Percentiles rank a stretch among this genome's conserved stretches.
Evolutionary conservation across 2,329 filamentous ascomycete species (phyloP).

Genomic region (Phoma sp.): DNA sequence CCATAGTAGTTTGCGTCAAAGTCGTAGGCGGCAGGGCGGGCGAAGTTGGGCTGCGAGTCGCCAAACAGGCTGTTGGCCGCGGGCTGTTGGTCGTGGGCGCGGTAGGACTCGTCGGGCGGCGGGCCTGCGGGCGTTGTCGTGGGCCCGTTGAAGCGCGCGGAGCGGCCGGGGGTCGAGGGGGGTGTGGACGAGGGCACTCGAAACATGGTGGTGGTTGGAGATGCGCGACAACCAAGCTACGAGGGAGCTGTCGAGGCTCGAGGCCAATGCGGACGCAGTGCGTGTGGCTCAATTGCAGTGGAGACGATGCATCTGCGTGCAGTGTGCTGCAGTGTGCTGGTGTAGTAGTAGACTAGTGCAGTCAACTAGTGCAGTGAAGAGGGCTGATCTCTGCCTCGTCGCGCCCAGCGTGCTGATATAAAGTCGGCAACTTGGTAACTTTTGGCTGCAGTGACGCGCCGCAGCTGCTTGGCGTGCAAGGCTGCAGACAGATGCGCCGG

Average conservation of each 20-base stretch:
- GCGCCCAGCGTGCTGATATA: conserved; percentile 16
- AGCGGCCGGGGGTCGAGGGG: conserved; percentile 46
- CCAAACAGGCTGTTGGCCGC: conserved; percentile 54
- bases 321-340: too few species aligned
- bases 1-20: conserved; percentile 31
- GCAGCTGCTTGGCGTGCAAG: conserved; percentile 16
- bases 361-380: too few species aligned
- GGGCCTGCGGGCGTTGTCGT: conserved; percentile 65
- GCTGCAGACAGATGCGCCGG: neutral
- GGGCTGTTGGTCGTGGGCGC: conserved; percentile 51
- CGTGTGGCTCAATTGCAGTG: neutral
- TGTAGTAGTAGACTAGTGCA: too few species aligned
- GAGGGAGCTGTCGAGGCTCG: neutral
- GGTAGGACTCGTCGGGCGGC: conserved; percentile 56
- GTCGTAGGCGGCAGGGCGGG: conserved; percentile 9
- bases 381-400: conserved; percentile 1
- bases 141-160: conserved; percentile 43
- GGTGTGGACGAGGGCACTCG: conserved; percentile 42
- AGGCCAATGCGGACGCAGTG: neutral
- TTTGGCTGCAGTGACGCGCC: conserved; percentile 23
- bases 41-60: conserved; percentile 54
- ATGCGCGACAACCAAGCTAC: conserved; percentile 9
- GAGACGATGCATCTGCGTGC: neutral
- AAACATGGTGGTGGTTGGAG: conserved; percentile 37
- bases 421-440: too few species aligned